Evolutionary conservation across 2,329 filamentous ascomycete genomes (phyloP), one percentile per base, ranked within the genome.

Genomic region (Penicillium concentricum): DNA sequence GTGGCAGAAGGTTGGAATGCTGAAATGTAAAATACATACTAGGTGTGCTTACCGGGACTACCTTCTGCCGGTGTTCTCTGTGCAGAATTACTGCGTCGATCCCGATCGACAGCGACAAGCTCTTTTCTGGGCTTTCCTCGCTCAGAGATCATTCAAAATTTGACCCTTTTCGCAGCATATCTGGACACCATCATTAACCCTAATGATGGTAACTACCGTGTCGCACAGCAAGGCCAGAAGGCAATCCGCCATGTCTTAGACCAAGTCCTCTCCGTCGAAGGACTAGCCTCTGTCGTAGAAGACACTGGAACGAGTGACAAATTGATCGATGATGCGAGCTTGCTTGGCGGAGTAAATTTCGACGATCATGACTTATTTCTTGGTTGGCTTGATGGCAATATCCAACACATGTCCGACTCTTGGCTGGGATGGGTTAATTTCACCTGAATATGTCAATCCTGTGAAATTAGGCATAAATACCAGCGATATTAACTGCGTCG

Each of bases 71-170:
- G 67, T 4, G 63, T 69, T 26, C 58, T 71, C 8, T 69, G 64
- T 16, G 64, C 67, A 18, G 69, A 71, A 42, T 59, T 71, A 28
- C 63, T 70, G 2, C 62, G 67, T 20, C 60, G 60, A 30, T 55
- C 56, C 39, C 57, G 59, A 13, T 32, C 53, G 3, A 24, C 44
- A 12, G 30, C 45, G 8, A 43, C 15, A 43, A 22, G 43, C 7
- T 30, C 28, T 13, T 13, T 42, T 10, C 20, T 24, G 7, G 46
- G 8, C 2, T 62, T 68, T 22, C 64, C 62, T 10, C 65, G 68
- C 18, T 68, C 69, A 1, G 62, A 69, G 20, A 56, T 69, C 9
- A 70, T 71, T 20, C 69, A 71, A 28, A 67, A 64, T 32, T 57
- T 71, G 4, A 69, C 65, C 13, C 53, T 70, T 12, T 69, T 70